A percentile compares a stretch with the other conserved stretches of the same genome.
These are phyloP conservation scores for Microstegium vimineum DNA, from an alignment of 176 grass and related monocot species.

Conservation along the genomic window DNA sequence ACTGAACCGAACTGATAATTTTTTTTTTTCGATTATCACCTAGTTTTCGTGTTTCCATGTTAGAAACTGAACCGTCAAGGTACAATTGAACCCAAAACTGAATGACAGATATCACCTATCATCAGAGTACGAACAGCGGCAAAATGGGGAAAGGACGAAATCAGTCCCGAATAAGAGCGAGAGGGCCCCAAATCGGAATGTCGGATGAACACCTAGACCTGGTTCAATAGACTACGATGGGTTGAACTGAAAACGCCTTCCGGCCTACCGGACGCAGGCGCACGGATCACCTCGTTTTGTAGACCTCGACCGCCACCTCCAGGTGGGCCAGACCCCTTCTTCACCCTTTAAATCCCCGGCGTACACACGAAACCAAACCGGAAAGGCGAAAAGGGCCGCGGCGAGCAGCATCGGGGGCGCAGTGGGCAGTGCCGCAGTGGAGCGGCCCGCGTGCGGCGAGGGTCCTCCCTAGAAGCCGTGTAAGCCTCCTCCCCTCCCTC, in stretches of 20 bases:
- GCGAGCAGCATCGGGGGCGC: neutral
- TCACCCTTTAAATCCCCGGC: neutral
- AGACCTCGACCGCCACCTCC: neutral
- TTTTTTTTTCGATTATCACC: too few species aligned
- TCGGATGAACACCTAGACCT: neutral
- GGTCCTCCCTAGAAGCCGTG: neutral
- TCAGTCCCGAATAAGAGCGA: too few species aligned
- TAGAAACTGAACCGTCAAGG: too few species aligned
- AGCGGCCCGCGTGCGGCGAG: neutral
- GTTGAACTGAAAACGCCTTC: too few species aligned
- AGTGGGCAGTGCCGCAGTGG: neutral
- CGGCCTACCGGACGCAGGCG: neutral
- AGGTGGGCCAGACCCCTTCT: neutral
- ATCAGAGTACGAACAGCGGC: too few species aligned
- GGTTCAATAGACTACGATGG: neutral
- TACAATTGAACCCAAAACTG: too few species aligned
- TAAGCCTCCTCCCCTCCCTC: too few species aligned
- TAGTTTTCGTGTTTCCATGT: too few species aligned
- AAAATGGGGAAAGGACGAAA: too few species aligned
- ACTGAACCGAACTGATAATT: too few species aligned
- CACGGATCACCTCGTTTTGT: neutral
- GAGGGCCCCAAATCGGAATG: too few species aligned
- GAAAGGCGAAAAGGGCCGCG: neutral
- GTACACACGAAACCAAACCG: neutral
- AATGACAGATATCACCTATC: too few species aligned